These are phyloP conservation scores for Cynara cardunculus DNA, from an alignment of 129 eudicot species.

Conservation along the genomic window DNA sequence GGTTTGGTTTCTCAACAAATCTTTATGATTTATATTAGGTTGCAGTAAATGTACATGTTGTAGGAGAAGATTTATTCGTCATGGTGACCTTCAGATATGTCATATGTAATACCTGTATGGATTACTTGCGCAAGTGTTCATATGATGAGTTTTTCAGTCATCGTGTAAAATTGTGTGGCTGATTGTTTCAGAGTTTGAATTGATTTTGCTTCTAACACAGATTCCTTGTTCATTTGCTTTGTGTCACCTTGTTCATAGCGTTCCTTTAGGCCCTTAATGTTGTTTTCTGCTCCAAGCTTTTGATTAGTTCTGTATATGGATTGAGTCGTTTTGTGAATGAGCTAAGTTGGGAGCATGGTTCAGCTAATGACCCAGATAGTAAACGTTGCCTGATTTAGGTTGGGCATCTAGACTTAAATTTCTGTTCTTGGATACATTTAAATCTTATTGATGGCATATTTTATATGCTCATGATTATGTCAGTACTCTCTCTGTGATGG, in stretches of 20 bases:
- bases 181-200: background rate
- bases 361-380: background rate
- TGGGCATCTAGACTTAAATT: background rate
- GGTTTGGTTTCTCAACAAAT: background rate
- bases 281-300: background rate
- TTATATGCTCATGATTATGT: background rate
- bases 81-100: background rate
- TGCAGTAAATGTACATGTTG: background rate
- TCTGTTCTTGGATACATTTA: background rate
- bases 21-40: background rate
- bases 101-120: background rate
- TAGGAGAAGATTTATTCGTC: background rate
- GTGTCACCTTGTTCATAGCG: background rate
- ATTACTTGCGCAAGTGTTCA: background rate
- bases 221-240: background rate
- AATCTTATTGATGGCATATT: background rate
- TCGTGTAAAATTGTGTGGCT: background rate
- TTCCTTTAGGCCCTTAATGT: background rate
- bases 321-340: background rate
- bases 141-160: background rate
- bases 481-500: background rate
- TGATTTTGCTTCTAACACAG: background rate
- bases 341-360: background rate
- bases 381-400: background rate
- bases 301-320: background rate